Evolutionary conservation across 2,329 filamentous ascomycete genomes (phyloP), one percentile per base, ranked within the genome.

Genomic region (Pyrenochaeta sp.): DNA sequence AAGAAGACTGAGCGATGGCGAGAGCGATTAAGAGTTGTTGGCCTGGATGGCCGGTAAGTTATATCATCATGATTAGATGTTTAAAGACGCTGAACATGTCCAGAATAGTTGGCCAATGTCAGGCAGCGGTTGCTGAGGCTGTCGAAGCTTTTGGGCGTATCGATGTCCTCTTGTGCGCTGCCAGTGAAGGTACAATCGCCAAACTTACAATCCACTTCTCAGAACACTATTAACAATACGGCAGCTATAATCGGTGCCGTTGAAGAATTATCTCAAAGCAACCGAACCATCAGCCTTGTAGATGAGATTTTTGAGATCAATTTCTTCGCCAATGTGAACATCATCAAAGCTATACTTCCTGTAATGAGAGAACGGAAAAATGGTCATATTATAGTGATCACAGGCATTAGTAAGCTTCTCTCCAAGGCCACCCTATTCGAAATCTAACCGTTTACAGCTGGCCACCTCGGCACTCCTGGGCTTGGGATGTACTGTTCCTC

Each of bases 251-350:
- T 98, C 30, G 95, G 94, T 35, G 90, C 92, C 0, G 90, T 98
- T 7, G 95, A 98, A 77, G 95, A 99, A 75, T 81, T 97, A 21
- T 88, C 89, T 0, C 89, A 90, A 27, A 88, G 83, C 20, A 83
- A 84, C 4, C 84, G 87, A 37, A 92, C 91, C 1, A 84, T 89
- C 63, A 92, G 89, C 53, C 84, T 97, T 15, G 89, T 96, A 31
- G 87, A 90, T 56, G 91, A 96, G 69, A 94, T 97, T 74, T 97
- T 98, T 73, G 94, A 98, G 75, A 88, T 87, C 59, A 92, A 96
- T 67, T 98, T 96, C 81, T 98, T 98, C 75, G 92, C 91, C 0
- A 92, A 96, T 52, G 89, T 98, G 74, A 98, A 98, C 77, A 91
- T 96, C 72, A 96, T 98, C 79, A 96, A 95, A 75, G 90, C 93